phyloP scores from a whole-genome alignment of 805 yeast genomes.

The Cyberlindnera misumaiensis region DNA sequence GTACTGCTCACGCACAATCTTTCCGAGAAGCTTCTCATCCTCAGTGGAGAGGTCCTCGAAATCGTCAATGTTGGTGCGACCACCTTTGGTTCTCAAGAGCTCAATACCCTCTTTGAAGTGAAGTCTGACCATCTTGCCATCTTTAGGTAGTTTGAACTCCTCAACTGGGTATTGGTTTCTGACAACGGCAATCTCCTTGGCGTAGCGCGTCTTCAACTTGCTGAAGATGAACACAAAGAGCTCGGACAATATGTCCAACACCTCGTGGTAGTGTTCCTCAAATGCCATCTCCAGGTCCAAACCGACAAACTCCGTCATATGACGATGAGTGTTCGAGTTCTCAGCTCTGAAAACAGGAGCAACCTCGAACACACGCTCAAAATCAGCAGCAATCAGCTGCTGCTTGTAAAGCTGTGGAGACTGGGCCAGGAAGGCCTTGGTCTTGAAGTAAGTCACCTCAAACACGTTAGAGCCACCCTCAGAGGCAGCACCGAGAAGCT shows the following conservation, averaged over 20 bases:
- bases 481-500: constrained; percentile 88
- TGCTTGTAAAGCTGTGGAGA: constrained; percentile 98
- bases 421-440: constrained; percentile 91
- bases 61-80: constrained; percentile 65
- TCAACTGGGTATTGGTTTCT: constrained; percentile 96
- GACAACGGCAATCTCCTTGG: constrained; percentile 79
- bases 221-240: constrained; percentile 84
- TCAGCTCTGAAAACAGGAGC: constrained; percentile 99
- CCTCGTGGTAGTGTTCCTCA: constrained; percentile 97
- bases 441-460: constrained; percentile 87
- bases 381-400: constrained; percentile 96
- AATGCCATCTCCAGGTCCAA: constrained; percentile 97
- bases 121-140: constrained; percentile 87
- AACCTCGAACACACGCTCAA: constrained; percentile 91
- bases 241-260: constrained; percentile 52
- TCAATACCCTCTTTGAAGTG: constrained; percentile 88
- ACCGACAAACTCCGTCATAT: constrained; percentile 97
- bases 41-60: constrained; percentile 90
- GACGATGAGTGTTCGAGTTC: constrained; percentile 98
- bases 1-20: constrained; percentile 84
- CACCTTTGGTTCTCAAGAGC: constrained; percentile 81
- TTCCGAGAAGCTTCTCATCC: constrained; percentile 90
- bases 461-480: constrained; percentile 98
- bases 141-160: constrained; percentile 90
- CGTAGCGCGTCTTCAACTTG: constrained; percentile 73